phyloP scores from a whole-genome alignment of 1,139 yeast genomes.

The Suhomyces coccinellae region DNA sequence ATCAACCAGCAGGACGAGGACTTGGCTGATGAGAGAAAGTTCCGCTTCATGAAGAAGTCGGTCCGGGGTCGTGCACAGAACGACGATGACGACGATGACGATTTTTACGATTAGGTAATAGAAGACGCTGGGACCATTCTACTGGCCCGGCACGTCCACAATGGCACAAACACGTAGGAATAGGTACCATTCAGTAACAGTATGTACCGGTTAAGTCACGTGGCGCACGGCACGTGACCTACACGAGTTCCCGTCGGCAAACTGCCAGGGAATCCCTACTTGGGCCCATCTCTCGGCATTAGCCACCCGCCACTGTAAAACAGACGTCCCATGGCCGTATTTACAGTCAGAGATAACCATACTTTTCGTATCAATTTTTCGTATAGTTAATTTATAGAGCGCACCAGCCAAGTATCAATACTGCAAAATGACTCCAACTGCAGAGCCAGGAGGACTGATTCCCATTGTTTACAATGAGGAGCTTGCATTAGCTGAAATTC shows the following conservation, averaged over 20 bases:
- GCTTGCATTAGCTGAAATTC: neutral
- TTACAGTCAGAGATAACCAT: too few species aligned
- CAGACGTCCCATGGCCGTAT: too few species aligned
- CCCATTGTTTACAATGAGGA: neutral
- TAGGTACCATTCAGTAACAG: neutral
- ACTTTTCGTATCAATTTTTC: too few species aligned
- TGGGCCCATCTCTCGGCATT: neutral
- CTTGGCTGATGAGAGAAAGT: constrained; percentile 44
- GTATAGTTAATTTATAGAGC: too few species aligned
- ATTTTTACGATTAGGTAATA: constrained; percentile 42
- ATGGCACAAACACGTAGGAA: constrained; percentile 2
- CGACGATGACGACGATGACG: constrained; percentile 38
- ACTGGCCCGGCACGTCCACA: too few species aligned
- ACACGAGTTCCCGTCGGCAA: constrained; percentile 4
- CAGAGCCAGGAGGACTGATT: too few species aligned
- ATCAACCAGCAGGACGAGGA: constrained; percentile 59
- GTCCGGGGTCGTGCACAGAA: constrained; percentile 37
- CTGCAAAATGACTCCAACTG: too few species aligned
- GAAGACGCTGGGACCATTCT: too few species aligned
- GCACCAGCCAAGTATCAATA: too few species aligned
- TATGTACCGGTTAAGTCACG: constrained; percentile 3
- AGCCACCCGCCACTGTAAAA: neutral
- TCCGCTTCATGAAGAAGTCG: constrained; percentile 58
- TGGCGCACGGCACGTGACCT: neutral
- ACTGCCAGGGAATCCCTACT: constrained; percentile 3